These are phyloP conservation scores for Coemansia sp. DNA, from an alignment of 192 early-diverging fungal species.

Conservation along the genomic window DNA sequence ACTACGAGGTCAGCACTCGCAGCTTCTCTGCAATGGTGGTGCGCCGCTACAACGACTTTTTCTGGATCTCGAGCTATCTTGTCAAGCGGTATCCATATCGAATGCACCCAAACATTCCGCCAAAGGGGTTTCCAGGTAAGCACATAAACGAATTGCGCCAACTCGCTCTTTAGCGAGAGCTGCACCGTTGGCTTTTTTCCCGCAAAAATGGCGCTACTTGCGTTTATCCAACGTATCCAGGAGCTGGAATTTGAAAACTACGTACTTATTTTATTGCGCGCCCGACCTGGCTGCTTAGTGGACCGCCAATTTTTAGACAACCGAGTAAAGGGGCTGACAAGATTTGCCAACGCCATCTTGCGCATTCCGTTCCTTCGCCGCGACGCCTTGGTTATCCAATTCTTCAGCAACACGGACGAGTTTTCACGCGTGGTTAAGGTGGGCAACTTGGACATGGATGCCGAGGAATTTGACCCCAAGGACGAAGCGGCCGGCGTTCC, in stretches of 20 bases:
- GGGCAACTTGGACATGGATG: conserved; percentile 45
- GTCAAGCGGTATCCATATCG: conserved; percentile 76
- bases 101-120: conserved; percentile 77
- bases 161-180: no score
- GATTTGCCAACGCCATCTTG: conserved; percentile 46
- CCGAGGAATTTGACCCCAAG: conserved; percentile 42
- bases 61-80: conserved; percentile 79
- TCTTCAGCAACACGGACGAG: conserved; percentile 53
- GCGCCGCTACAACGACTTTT: conserved; percentile 88
- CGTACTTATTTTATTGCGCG: conserved; percentile 13
- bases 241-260: not conserved
- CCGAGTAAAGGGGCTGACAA: conserved; percentile 51
- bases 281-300: conserved; percentile 38
- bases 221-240: no score
- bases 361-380: conserved; percentile 48
- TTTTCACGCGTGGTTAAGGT: conserved; percentile 45
- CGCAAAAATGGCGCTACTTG: no score
- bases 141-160: no score
- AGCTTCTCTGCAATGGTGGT: conserved; percentile 60
- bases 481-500: conserved; percentile 33
- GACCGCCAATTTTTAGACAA: conserved; percentile 55
- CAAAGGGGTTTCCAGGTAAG: conserved; percentile 81
- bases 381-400: conserved; percentile 47
- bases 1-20: conserved; percentile 73
- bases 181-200: no score